Percentiles rank a stretch among this genome's conserved stretches.
phyloP scores from a whole-genome alignment of 2,329 filamentous ascomycete genomes.

The Chrysoporthe deuterocubensis region DNA sequence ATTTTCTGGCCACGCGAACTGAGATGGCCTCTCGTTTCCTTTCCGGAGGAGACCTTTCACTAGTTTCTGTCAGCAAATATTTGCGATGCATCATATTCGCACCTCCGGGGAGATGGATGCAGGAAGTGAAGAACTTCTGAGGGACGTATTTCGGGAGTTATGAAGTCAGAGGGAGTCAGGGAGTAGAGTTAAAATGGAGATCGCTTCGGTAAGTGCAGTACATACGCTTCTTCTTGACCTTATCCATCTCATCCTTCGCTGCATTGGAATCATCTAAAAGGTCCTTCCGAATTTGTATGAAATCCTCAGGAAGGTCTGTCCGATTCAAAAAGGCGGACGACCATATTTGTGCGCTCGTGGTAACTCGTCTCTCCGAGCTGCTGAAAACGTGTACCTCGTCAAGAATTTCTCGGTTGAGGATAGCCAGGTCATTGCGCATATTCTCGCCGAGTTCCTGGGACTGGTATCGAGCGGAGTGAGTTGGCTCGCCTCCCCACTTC shows the following conservation, averaged over 20 bases:
- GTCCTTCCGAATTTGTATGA: conserved; percentile 91
- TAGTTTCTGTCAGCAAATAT: background rate
- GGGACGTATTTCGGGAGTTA: background rate
- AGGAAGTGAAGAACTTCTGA: background rate
- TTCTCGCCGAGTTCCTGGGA: conserved; percentile 93
- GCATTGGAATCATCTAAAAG: conserved; percentile 96
- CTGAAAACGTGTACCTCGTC: conserved; percentile 95
- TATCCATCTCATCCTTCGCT: conserved; percentile 99
- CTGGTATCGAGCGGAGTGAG: conserved; percentile 95
- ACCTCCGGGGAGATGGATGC: background rate
- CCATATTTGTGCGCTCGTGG: conserved; percentile 96
- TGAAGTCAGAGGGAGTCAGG: background rate
- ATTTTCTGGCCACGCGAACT: conserved; percentile 97
- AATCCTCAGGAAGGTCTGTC: conserved; percentile 82
- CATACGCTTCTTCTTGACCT: conserved; percentile 90
- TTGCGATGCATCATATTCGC: background rate
- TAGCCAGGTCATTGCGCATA: conserved; percentile 90
- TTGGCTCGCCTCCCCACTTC: conserved; percentile 98
- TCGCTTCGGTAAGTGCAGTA: background rate
- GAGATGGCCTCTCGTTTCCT: conserved; percentile 88
- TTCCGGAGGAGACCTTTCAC: conserved; percentile 88
- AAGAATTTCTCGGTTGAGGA: conserved; percentile 90
- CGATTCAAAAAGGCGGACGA: conserved; percentile 85
- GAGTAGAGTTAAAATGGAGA: background rate
- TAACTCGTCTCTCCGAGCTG: conserved; percentile 92